phyloP scores from a whole-genome alignment of 2,329 filamentous ascomycete species.

The Phyllosticta ampelicida region DNA sequence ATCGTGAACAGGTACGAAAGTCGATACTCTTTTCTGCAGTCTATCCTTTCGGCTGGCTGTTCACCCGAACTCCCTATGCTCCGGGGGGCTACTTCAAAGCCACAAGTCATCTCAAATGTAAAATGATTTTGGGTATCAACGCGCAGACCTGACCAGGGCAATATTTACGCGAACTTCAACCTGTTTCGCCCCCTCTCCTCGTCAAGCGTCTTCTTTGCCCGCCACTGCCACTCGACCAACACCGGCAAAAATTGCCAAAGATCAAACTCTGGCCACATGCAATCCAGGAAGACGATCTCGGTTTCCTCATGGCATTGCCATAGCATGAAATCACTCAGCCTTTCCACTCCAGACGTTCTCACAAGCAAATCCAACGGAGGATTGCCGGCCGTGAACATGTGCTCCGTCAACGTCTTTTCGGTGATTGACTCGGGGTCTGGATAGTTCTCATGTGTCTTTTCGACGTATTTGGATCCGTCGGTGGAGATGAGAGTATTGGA shows the following conservation, averaged over 20 bases:
- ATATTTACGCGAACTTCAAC: conserved; percentile 7
- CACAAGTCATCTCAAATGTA: background rate
- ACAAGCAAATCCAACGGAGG: conserved; percentile 87
- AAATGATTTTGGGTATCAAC: conserved; percentile 10
- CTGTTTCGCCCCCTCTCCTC: conserved; percentile 23
- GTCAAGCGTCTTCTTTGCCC: conserved; percentile 36
- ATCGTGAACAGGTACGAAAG: background rate
- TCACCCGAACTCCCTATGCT: background rate
- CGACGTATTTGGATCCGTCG: background rate
- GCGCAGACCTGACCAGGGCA: background rate
- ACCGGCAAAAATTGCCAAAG: conserved; percentile 89
- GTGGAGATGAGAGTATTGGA: conserved; percentile 8
- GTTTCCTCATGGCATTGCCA: conserved; percentile 96
- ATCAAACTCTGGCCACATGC: conserved; percentile 93
- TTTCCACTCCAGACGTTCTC: conserved; percentile 83
- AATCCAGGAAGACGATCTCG: conserved; percentile 83
- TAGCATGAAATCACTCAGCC: conserved; percentile 95
- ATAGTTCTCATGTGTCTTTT: conserved; percentile 23
- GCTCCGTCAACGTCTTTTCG: conserved; percentile 65
- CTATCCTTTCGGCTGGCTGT: background rate
- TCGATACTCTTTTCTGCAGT: background rate
- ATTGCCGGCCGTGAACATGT: conserved; percentile 78
- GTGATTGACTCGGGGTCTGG: conserved; percentile 85
- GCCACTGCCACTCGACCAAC: conserved; percentile 76
- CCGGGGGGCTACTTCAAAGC: background rate